Evolutionary conservation across 179 eudicot species (phyloP).

Genomic region (Beta corolliflora): DNA sequence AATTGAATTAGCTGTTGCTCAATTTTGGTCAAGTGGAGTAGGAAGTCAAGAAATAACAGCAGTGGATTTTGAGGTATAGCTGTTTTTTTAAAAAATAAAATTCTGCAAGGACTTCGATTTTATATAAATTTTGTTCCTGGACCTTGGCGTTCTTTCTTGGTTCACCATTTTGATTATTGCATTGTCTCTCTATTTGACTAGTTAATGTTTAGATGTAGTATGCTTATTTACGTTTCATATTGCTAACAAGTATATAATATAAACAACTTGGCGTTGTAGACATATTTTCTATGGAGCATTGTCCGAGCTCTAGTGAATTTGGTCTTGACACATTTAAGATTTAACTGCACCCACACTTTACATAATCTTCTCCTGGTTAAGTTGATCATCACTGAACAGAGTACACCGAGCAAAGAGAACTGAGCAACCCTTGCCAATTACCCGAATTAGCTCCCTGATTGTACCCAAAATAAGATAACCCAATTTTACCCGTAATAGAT

Average conservation of each 20-base stretch:
- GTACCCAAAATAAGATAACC: not conserved
- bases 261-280: not conserved
- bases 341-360: not conserved
- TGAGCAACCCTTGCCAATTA: not conserved
- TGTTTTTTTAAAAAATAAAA: not conserved
- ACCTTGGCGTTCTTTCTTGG: not conserved
- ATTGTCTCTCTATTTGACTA: not conserved
- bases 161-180: not conserved
- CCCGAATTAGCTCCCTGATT: not conserved
- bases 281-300: not conserved
- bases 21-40: constrained; percentile 99
- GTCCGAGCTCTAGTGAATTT: not conserved
- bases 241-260: not conserved
- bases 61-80: constrained; percentile 87
- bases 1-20: constrained; percentile 89
- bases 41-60: constrained; percentile 81
- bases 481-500: not conserved
- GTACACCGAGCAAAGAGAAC: not conserved
- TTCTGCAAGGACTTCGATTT: not conserved
- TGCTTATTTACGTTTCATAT: not conserved
- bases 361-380: not conserved
- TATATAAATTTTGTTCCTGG: not conserved
- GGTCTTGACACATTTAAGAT: not conserved
- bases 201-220: not conserved
- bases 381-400: not conserved